Evolutionary conservation across 768 basidiomycete genomes (phyloP).

Genomic region (Agrocybe pediades): DNA sequence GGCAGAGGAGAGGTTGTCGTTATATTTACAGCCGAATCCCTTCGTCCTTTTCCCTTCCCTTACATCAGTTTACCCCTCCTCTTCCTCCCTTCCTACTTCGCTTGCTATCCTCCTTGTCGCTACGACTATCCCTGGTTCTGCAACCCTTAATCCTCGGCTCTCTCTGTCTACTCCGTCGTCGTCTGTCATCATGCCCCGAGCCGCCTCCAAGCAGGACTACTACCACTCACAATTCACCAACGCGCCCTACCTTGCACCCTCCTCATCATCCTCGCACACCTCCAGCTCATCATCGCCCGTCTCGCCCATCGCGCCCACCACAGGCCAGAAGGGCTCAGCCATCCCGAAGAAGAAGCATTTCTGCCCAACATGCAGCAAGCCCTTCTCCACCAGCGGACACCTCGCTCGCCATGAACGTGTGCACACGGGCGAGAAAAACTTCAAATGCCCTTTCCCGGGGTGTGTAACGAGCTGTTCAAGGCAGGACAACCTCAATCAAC

Average conservation of each 20-base stretch:
- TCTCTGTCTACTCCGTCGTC: too few species aligned
- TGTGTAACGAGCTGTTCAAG: conserved; percentile 90
- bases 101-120: too few species aligned
- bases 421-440: conserved; percentile 91
- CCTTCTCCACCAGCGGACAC: conserved; percentile 89
- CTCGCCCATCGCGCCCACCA: not conserved
- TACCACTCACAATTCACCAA: conserved; percentile 35
- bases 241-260: conserved; percentile 19
- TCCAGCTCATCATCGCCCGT: conserved; percentile 5
- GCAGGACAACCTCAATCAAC: conserved; percentile 82
- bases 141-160: too few species aligned
- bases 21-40: conserved; percentile 7
- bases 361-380: conserved; percentile 72
- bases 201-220: conserved; percentile 27
- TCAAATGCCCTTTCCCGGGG: conserved; percentile 93
- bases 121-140: too few species aligned
- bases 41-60: conserved; percentile 12
- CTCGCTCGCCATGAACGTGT: conserved; percentile 86
- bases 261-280: conserved; percentile 22
- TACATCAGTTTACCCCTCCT: conserved; percentile 6
- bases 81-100: conserved; percentile 7
- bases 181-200: conserved; percentile 41
- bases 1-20: too few species aligned
- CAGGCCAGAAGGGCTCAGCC: too few species aligned
- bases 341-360: conserved; percentile 60